Conservation (phyloP, 2,329 filamentous ascomycete genomes). For the Plectosphaerella sp. region DNA sequence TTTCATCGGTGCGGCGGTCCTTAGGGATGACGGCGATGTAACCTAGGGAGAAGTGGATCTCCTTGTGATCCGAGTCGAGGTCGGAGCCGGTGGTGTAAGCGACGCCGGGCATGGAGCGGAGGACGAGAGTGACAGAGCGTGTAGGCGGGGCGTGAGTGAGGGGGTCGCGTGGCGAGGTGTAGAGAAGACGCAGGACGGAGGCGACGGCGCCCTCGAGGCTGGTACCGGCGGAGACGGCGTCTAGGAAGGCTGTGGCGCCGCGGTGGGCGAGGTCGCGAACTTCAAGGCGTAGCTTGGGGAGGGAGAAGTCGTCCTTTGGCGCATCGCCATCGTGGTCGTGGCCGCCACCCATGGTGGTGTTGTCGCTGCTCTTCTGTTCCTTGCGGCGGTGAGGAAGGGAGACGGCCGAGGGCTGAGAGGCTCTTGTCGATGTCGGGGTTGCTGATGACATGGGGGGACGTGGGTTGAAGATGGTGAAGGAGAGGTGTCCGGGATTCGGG, state of each 20-base stretch:
- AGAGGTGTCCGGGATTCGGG: background rate
- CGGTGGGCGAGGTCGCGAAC: constrained; percentile 54
- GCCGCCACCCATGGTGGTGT: background rate
- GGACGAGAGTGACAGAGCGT: constrained; percentile 77
- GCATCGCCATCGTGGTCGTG: constrained; percentile 2
- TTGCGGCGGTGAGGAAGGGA: constrained; percentile 7
- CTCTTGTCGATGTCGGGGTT: background rate
- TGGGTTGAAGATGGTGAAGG: background rate
- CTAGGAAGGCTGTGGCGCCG: constrained; percentile 64
- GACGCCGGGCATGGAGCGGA: constrained; percentile 76
- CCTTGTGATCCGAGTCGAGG: constrained; percentile 82
- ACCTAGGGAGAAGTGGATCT: constrained; percentile 79
- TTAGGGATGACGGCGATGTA: constrained; percentile 58
- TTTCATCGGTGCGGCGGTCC: constrained; percentile 51
- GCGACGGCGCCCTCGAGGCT: constrained; percentile 60
- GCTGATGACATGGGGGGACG: constrained; percentile 11
- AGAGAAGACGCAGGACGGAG: constrained; percentile 69
- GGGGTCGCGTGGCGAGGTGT: constrained; percentile 41
- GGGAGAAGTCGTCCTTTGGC: constrained; percentile 24
- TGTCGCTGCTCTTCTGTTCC: background rate
- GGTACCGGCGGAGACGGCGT: constrained; percentile 55
- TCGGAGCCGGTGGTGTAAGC: constrained; percentile 83
- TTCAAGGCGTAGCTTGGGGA: constrained; percentile 56
- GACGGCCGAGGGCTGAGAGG: constrained; percentile 2
- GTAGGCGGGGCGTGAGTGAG: constrained; percentile 54